A percentile compares a stretch with the other conserved stretches of the same genome.
phyloP scores from a whole-genome alignment of 2,329 filamentous ascomycete species.

The Aspergillus sp. region DNA sequence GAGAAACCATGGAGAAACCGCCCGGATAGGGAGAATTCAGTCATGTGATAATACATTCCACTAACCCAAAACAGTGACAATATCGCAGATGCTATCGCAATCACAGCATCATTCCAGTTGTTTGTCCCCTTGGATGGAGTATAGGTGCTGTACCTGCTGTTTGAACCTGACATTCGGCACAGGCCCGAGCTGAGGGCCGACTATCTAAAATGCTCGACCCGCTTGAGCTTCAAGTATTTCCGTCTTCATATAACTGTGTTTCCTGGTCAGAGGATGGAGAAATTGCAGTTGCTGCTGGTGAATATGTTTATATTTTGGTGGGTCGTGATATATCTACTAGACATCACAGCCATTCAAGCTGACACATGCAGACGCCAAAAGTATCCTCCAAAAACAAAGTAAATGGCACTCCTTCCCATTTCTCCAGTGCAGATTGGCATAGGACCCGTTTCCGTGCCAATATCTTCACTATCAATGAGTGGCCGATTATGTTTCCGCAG shows the following conservation, averaged over 20 bases:
- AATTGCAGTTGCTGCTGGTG: conserved; percentile 57
- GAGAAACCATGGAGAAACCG: not conserved
- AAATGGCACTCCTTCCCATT: conserved; percentile 22
- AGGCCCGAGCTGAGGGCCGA: not conserved
- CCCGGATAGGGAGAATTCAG: not conserved
- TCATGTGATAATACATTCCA: not conserved
- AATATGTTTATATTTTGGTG: conserved; percentile 55
- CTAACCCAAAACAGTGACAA: conserved; percentile 6
- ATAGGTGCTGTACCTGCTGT: not conserved
- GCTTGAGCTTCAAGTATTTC: conserved; percentile 47
- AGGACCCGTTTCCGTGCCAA: conserved; percentile 49
- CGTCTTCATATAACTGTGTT: conserved; percentile 54
- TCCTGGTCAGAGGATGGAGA: conserved; percentile 60
- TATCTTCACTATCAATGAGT: conserved; percentile 54
- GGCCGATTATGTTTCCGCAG: conserved; percentile 47
- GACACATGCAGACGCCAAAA: conserved; percentile 30
- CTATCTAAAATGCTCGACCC: conserved; percentile 23
- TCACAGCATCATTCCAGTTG: not conserved
- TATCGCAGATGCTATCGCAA: not conserved
- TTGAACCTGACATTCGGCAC: not conserved
- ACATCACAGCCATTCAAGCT: not conserved
- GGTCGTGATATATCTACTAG: conserved; percentile 8
- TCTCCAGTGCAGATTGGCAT: conserved; percentile 36
- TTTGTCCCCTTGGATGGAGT: not conserved
- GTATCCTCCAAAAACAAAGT: conserved; percentile 13